Conservation (phyloP, 208 protist genomes). For the Balamuthia mandrillaris region DNA sequence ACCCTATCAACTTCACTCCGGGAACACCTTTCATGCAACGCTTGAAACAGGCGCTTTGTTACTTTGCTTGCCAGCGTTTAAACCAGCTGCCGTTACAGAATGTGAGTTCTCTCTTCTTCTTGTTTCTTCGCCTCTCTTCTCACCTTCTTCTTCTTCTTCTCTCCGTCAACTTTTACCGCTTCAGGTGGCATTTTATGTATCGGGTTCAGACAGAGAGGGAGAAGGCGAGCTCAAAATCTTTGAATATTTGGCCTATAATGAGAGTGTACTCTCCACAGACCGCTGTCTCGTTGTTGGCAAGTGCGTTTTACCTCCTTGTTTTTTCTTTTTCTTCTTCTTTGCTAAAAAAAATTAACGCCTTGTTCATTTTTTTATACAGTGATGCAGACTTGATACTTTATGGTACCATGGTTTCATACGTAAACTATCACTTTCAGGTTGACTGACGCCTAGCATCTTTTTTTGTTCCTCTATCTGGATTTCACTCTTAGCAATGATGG, state of each 20-base stretch:
- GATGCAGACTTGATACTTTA: conserved; percentile 28
- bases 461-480: no score
- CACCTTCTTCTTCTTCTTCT: no score
- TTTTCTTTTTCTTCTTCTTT: background rate
- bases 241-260: conserved; percentile 2
- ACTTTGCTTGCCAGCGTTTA: background rate
- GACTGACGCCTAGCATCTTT: no score
- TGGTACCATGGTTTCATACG: no score
- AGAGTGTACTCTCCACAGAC: background rate
- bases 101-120: no score
- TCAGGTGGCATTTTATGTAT: no score
- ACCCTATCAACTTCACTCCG: conserved; percentile 18
- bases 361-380: background rate
- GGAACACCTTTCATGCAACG: conserved; percentile 28
- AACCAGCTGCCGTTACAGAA: background rate
- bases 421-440: no score
- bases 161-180: no score
- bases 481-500: no score
- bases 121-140: no score
- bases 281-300: conserved; percentile 32
- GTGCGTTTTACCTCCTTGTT: background rate
- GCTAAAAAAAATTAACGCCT: background rate
- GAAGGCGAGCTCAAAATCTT: conserved; percentile 34
- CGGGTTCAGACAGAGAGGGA: conserved; percentile 4
- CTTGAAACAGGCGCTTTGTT: conserved; percentile 27